Evolutionary conservation across 345 rosid genomes (phyloP), one percentile per base, ranked within the genome.

Genomic region (Euphorbia tirucalli): DNA sequence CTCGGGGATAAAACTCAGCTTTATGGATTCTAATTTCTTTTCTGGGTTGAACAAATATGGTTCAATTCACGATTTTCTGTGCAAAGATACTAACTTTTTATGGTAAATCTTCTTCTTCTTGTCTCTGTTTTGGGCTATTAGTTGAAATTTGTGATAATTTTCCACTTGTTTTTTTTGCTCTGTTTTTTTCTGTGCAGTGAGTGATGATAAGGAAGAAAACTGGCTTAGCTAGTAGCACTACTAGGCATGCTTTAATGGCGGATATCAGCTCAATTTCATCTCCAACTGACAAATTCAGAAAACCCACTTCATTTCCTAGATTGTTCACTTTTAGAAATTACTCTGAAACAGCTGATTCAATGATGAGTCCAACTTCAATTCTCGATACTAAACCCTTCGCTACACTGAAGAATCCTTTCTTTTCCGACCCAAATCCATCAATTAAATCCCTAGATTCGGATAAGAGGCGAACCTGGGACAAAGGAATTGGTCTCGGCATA

Each of bases 341-440:
- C 75, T 74, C 97, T 28, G 91, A 87, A 24, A 60, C 78, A 24
- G 63, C 82, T 43, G 90, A 88, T 61, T 72, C 81, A 6, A 75
- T 83, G 32, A 85, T 89, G 59, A 93, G 98, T 65, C 98, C 98
- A 31, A 93, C 93, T 67, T 93, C 98, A 7, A 91, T 86, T 56
- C 98, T 93, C 56, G 98, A 93, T 77, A 71, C 82, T 65, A 90
- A 89, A 75, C 86, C 94, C 30, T 88, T 89, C 65, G 87, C 89
- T 25, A 81, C 80, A 71, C 72, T 88, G 60, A 92, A 78, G 73
- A 90, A 83, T 75, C 92, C 98, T 0, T 88, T 86, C 65, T 81
- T 85, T 81, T 70, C 85, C 69, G 93, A 84, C 14, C 69, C 69
- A 55, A 77, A 57, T 64, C 61, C 80, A 57, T 62, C 79, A 10